Percentiles rank a stretch among this genome's conserved stretches.
Conservation (phyloP, 1,284 basidiomycete species). For the Ganoderma sp. region DNA sequence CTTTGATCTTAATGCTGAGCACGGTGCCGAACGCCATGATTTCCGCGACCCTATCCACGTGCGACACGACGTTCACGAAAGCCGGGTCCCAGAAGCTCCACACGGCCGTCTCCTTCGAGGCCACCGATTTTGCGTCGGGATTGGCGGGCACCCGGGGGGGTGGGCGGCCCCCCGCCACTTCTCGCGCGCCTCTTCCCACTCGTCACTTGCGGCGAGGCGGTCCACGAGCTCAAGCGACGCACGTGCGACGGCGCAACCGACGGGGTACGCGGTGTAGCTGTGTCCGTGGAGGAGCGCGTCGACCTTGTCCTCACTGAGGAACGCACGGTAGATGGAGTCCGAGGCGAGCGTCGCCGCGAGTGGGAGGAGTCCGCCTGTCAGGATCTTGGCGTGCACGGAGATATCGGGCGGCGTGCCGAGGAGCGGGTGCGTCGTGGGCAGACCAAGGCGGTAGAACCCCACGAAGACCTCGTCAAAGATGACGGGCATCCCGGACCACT, state of each 20-base stretch:
- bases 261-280: constrained; percentile 91
- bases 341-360: constrained; percentile 86
- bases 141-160: constrained; percentile 16
- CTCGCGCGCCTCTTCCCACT: constrained; percentile 61
- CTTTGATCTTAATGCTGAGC: constrained; percentile 80
- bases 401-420: constrained; percentile 85
- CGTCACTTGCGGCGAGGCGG: constrained; percentile 50
- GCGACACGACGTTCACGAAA: constrained; percentile 74
- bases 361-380: constrained; percentile 93
- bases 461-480: constrained; percentile 98
- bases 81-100: constrained; percentile 91
- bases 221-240: constrained; percentile 77
- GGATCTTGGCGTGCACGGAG: constrained; percentile 90
- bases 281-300: constrained; percentile 94
- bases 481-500: constrained; percentile 84
- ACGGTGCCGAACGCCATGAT: constrained; percentile 91
- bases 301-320: constrained; percentile 77
- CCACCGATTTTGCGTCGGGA: constrained; percentile 19
- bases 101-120: constrained; percentile 40
- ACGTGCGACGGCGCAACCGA: constrained; percentile 92
- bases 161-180: too few species aligned
- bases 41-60: constrained; percentile 64
- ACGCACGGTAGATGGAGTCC: constrained; percentile 80
- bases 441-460: constrained; percentile 87
- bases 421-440: constrained; percentile 67